These are phyloP conservation scores for Cryptosporidium muris DNA, from an alignment of 169 alveolate genomes.

Conservation along the genomic window DNA sequence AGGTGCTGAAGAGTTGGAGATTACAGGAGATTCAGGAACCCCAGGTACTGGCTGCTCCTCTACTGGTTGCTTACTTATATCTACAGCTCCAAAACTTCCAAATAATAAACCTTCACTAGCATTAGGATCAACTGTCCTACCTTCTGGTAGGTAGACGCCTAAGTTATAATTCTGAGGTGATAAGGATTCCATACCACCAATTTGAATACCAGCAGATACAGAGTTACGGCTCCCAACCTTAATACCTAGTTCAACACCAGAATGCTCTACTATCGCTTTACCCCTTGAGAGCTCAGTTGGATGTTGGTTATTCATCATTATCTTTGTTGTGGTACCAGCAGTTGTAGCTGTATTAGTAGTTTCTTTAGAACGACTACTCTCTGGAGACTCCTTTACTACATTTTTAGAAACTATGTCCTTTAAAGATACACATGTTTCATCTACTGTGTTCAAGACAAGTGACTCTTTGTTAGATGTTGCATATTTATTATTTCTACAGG, in stretches of 20 bases:
- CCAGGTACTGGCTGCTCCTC: constrained; percentile 2
- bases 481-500: constrained; percentile 35
- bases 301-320: background rate
- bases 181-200: constrained; percentile 15
- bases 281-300: background rate
- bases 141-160: constrained; percentile 64
- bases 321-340: constrained; percentile 2
- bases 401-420: background rate
- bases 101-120: constrained; percentile 63
- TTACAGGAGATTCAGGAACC: too few relatives aligned
- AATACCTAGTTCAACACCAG: constrained; percentile 59
- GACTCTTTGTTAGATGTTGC: background rate
- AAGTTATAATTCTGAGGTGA: constrained; percentile 4
- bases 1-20: too few relatives aligned
- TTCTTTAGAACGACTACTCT: background rate
- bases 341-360: constrained; percentile 2
- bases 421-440: background rate
- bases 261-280: constrained; percentile 4
- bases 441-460: background rate
- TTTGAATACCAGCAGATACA: constrained; percentile 57
- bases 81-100: constrained; percentile 70
- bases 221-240: constrained; percentile 48
- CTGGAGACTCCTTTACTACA: background rate
- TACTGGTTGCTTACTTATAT: constrained; percentile 46
- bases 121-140: constrained; percentile 67